Conservation (phyloP, 2,329 filamentous ascomycete species). For the Talaromyces sp. region DNA sequence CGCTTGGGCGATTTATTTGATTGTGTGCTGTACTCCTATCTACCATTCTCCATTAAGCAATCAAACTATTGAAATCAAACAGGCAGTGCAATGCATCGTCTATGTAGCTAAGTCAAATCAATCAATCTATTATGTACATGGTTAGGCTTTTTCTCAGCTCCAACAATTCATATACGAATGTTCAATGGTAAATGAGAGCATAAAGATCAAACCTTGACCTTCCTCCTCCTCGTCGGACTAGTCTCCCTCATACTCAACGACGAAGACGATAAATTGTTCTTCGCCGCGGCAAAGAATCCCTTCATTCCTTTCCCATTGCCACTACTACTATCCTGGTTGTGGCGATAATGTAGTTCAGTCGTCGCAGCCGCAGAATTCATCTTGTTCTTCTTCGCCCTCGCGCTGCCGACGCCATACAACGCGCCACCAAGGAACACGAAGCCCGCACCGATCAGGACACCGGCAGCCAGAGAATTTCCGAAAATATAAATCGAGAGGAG, state of each 20-base stretch:
- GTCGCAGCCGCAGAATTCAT: slow-evolving; percentile 4
- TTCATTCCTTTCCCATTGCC: background rate
- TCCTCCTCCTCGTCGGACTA: slow-evolving; percentile 11
- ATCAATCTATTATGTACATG: background rate
- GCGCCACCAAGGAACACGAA: slow-evolving; percentile 91
- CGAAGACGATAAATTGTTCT: slow-evolving; percentile 7
- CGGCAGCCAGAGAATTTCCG: slow-evolving; percentile 72
- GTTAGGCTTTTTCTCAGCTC: background rate
- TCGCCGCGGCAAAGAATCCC: background rate
- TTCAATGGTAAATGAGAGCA: background rate
- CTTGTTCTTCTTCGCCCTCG: slow-evolving; percentile 29
- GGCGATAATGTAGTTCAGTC: slow-evolving; percentile 8
- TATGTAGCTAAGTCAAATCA: background rate
- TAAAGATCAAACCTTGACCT: slow-evolving; percentile 12
- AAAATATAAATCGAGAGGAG: slow-evolving; percentile 92
- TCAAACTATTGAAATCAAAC: background rate
- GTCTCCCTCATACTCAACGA: slow-evolving; percentile 14
- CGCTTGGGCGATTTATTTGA: background rate
- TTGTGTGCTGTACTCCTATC: slow-evolving; percentile 8
- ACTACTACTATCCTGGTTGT: background rate
- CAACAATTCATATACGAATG: background rate
- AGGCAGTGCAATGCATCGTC: background rate
- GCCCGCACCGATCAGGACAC: slow-evolving; percentile 75
- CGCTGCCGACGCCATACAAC: slow-evolving; percentile 74
- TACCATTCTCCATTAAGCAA: slow-evolving; percentile 4